Evolutionary conservation across 2,329 filamentous ascomycete genomes (phyloP), one percentile per base, ranked within the genome.

Genomic region (Phialophora expanda): DNA sequence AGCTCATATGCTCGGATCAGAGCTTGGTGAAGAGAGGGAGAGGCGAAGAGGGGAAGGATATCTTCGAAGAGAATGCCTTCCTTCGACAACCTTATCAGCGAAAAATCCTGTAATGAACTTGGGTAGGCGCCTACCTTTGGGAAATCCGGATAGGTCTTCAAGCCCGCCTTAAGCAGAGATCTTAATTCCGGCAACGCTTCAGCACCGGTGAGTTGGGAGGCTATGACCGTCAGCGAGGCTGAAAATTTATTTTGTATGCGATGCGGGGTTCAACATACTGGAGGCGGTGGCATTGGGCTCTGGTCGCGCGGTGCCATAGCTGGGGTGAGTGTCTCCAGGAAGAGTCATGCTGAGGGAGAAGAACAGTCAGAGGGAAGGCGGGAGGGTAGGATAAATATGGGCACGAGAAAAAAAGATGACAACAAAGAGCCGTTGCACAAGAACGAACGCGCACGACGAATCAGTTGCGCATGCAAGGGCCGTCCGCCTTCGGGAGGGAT

Each of bases 1-100:
- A 97, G 84, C 80, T 96, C 91, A 73, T 98, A 90, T 56, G 92
- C 92, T 74, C 89, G 87, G 77, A 97, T 84, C 66, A 99, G 89
- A 63, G 87, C 85, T 72, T 86, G 84, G 81, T 97, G 94, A 68
- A 91, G 84, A 59, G 78, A 76, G 62, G 89, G 88, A 76, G 92
- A 86, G 77, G 91, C 88, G 84, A 99, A 98, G 76, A 98, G 89
- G 68, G 95, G 95, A 79, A 99, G 89, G 81, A 99, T 98, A 78
- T 99, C 95, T 83, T 97, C 92, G 81, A 99, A 99, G 75, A 96
- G 85, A 76, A 99, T 94, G 78, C 95, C 71, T 58, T 68, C 58
- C 69, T 71, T 34, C 20, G 56, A 20, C 46, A 22, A 48, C n/a
- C 8, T n/a, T 51, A 56, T 69, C 54, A 69, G 67, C 53, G 41